These are phyloP conservation scores for Chrysosporium queenslandicum DNA, from an alignment of 2,329 filamentous ascomycete species.

Conservation along the genomic window DNA sequence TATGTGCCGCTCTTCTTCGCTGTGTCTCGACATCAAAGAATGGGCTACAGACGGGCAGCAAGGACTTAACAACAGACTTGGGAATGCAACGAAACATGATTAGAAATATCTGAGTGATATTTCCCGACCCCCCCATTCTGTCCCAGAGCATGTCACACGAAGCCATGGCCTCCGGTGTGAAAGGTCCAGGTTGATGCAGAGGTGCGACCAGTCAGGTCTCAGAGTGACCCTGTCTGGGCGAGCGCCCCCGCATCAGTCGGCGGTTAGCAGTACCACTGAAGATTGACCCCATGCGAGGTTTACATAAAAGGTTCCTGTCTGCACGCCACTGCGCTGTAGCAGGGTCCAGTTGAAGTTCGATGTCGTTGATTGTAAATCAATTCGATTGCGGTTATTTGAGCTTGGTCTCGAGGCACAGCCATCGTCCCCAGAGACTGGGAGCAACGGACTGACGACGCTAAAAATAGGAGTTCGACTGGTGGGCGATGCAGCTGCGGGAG, in stretches of 20 bases:
- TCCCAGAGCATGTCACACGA: not conserved
- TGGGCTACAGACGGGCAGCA: not conserved
- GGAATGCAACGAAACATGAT: slow-evolving; percentile 6
- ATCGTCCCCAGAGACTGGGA: not conserved
- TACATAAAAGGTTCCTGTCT: not conserved
- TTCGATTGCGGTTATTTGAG: not conserved
- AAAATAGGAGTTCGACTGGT: not conserved
- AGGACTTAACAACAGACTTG: not conserved
- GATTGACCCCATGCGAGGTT: not conserved
- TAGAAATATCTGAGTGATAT: not conserved
- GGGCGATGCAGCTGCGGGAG: too few relatives aligned
- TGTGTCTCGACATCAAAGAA: not conserved
- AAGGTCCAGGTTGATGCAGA: slow-evolving; percentile 6
- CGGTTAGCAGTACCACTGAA: not conserved
- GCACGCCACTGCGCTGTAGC: not conserved
- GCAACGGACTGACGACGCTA: not conserved
- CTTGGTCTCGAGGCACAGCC: not conserved
- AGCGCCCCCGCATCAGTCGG: not conserved
- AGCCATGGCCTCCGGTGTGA: not conserved
- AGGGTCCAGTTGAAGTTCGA: not conserved
- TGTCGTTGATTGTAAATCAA: not conserved
- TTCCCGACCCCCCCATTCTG: not conserved
- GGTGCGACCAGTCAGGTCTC: slow-evolving; percentile 12
- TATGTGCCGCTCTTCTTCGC: not conserved
- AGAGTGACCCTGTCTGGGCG: slow-evolving; percentile 1